phyloP scores from a whole-genome alignment of 2,329 filamentous ascomycete species.

The Ascochyta pisi region DNA sequence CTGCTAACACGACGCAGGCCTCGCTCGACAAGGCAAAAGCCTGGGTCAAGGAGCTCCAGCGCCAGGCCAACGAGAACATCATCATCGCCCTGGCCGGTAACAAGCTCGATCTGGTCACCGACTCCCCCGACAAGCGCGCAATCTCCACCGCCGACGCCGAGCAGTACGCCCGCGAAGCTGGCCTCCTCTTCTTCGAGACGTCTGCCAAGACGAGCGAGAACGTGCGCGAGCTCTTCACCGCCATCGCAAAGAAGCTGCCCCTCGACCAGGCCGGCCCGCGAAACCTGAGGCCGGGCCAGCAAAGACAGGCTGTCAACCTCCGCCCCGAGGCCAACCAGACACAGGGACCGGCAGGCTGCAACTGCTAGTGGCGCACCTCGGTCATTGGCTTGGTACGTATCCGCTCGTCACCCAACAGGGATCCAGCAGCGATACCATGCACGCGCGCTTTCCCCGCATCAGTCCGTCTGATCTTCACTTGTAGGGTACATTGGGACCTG shows the following conservation, averaged over 20 bases:
- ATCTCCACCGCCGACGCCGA: conserved; percentile 89
- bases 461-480: conserved; percentile 19
- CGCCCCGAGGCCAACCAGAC: conserved; percentile 66
- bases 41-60: conserved; percentile 98
- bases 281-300: conserved; percentile 70
- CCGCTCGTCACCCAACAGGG: conserved; percentile 10
- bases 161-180: conserved; percentile 91
- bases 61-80: conserved; percentile 99
- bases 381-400: conserved; percentile 18
- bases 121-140: conserved; percentile 94
- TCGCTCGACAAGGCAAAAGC: conserved; percentile 99
- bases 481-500: conserved; percentile 35
- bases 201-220: conserved; percentile 98
- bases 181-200: conserved; percentile 96
- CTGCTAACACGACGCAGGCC: conserved; percentile 63
- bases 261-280: conserved; percentile 95
- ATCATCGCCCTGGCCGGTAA: conserved; percentile 98
- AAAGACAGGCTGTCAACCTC: conserved; percentile 71
- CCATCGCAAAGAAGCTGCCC: conserved; percentile 96
- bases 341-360: conserved; percentile 66
- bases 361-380: conserved; percentile 59
- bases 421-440: conserved; percentile 13
- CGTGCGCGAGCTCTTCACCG: conserved; percentile 92
- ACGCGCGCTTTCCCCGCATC: conserved; percentile 12
- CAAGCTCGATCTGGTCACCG: conserved; percentile 89